These are phyloP conservation scores for Polyporus tsugae DNA, from an alignment of 1,284 basidiomycete species.

Conservation along the genomic window DNA sequence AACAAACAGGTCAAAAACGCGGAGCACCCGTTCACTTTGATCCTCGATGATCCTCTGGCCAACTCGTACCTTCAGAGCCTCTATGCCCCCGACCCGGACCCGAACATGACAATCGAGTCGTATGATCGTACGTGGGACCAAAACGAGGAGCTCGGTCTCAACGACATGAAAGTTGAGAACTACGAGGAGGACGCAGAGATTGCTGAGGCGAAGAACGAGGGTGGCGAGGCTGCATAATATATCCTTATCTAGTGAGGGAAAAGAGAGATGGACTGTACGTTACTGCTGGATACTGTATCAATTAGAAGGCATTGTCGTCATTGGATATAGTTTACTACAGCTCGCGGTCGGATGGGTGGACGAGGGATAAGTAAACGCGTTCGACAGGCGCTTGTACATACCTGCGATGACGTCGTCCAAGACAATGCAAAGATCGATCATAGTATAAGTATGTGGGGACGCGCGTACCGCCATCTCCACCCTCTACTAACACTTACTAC, in stretches of 20 bases:
- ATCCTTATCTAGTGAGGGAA: not conserved
- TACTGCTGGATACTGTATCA: constrained; percentile 23
- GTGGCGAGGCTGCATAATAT: constrained; percentile 13
- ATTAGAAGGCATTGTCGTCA: constrained; percentile 1
- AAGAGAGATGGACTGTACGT: constrained; percentile 18
- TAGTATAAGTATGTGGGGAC: not conserved
- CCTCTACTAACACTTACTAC: not conserved
- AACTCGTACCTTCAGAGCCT: constrained; percentile 98
- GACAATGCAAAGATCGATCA: not conserved
- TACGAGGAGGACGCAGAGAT: constrained; percentile 59
- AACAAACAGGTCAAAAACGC: constrained; percentile 74
- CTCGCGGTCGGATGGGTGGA: not conserved
- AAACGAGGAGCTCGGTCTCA: constrained; percentile 95
- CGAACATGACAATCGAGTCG: constrained; percentile 85
- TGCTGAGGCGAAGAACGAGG: constrained; percentile 20
- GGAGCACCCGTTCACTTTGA: constrained; percentile 85
- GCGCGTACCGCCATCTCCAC: not conserved
- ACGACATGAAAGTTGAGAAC: constrained; percentile 94
- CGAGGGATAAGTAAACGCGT: too few species aligned
- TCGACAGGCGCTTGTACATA: not conserved
- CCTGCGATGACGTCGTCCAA: constrained; percentile 9
- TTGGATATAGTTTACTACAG: not conserved
- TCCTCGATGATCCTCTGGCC: constrained; percentile 94
- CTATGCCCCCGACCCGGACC: constrained; percentile 92
- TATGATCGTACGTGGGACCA: constrained; percentile 92